These are phyloP conservation scores for Diplocarpon rosae DNA, from an alignment of 2,329 filamentous ascomycete species.

Conservation along the genomic window DNA sequence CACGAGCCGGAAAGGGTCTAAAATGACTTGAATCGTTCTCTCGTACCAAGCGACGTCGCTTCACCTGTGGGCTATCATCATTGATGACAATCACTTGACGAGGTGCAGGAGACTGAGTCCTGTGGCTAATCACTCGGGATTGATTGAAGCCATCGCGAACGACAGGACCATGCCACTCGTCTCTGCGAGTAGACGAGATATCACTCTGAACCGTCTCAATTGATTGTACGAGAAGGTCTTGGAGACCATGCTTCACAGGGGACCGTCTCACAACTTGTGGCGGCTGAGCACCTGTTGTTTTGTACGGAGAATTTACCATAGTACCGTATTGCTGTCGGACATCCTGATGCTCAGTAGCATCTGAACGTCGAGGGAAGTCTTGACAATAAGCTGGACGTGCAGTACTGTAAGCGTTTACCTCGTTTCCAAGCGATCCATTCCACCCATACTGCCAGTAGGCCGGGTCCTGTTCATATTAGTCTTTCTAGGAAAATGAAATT, in stretches of 20 bases:
- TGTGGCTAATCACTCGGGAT: constrained; percentile 12
- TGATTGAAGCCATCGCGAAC: constrained; percentile 9
- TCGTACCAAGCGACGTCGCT: constrained; percentile 23
- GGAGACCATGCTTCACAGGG: constrained; percentile 18
- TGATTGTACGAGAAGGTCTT: constrained; percentile 27
- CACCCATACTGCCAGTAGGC: constrained; percentile 14
- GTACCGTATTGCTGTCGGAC: constrained; percentile 10
- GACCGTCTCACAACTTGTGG: constrained; percentile 24
- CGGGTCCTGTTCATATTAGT: constrained; percentile 16
- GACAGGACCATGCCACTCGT: constrained; percentile 12
- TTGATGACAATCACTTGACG: constrained; percentile 24
- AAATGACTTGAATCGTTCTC: constrained; percentile 22
- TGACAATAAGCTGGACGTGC: constrained; percentile 17
- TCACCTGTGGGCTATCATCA: constrained; percentile 23
- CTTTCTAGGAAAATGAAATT: constrained; percentile 1
- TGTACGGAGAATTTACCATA: constrained; percentile 5
- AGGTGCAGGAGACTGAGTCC: constrained; percentile 16
- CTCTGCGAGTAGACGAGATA: constrained; percentile 13
- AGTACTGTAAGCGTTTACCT: constrained; percentile 20
- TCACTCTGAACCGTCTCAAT: constrained; percentile 25
- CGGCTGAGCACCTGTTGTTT: constrained; percentile 14
- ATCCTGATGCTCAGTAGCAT: constrained; percentile 9
- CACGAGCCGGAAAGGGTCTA: constrained; percentile 19
- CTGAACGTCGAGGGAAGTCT: constrained; percentile 7
- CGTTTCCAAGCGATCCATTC: constrained; percentile 14